Conservation (phyloP, 805 yeast species). For the Kluyveromyces aestuarii region DNA sequence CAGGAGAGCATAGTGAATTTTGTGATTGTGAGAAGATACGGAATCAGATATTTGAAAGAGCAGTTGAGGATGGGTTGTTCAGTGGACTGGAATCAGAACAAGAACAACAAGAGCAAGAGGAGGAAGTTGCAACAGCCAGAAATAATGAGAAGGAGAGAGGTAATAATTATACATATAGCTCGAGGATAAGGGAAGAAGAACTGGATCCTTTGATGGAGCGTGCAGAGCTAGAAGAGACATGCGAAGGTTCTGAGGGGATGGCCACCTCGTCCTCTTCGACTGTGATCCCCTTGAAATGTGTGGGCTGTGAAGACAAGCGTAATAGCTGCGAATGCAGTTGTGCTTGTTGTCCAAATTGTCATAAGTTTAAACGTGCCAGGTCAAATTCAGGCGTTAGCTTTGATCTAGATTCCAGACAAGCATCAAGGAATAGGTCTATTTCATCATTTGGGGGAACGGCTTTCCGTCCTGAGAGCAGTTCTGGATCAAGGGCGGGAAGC, state of each 20-base stretch:
- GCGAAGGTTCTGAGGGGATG: no score
- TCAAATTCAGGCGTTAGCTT: not conserved
- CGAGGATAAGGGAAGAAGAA: slow-evolving; percentile 12
- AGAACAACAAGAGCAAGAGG: slow-evolving; percentile 5
- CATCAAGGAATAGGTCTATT: slow-evolving; percentile 4
- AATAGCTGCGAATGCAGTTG: not conserved
- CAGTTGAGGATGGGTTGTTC: slow-evolving; percentile 21
- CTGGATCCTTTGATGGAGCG: slow-evolving; percentile 8
- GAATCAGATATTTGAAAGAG: slow-evolving; percentile 18
- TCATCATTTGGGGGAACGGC: slow-evolving; percentile 2
- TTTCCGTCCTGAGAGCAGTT: not conserved
- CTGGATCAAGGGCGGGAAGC: slow-evolving; percentile 8
- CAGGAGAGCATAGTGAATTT: no score
- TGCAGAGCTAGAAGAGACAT: not conserved
- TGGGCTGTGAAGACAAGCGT: no score
- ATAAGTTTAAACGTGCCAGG: not conserved
- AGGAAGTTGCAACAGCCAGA: not conserved
- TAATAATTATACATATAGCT: no score
- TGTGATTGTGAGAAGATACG: not conserved
- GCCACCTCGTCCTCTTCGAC: no score
- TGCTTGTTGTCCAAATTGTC: not conserved
- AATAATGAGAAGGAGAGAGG: not conserved
- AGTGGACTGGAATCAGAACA: slow-evolving; percentile 20
- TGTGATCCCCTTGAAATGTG: no score
- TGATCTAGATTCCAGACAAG: not conserved